These are phyloP conservation scores for Scedosporium apiospermum DNA, from an alignment of 2,329 filamentous ascomycete species.

Conservation along the genomic window DNA sequence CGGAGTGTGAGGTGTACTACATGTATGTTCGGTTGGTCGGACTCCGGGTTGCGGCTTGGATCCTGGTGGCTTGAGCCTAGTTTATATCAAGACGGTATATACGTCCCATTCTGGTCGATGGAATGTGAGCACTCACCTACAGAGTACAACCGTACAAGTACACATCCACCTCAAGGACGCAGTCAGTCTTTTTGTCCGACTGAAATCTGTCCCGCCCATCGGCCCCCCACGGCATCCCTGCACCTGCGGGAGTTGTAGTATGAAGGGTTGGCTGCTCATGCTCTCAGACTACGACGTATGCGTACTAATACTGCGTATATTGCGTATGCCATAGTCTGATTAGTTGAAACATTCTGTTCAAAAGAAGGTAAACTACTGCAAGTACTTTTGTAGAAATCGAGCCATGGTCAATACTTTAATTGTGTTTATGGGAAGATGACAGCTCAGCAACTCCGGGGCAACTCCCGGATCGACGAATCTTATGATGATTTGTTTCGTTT, in stretches of 20 bases:
- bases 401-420: too few relatives aligned
- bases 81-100: background rate
- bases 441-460: background rate
- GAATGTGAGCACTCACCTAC: too few relatives aligned
- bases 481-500: background rate
- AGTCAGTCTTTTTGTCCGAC: background rate
- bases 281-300: too few relatives aligned
- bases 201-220: background rate
- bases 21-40: background rate
- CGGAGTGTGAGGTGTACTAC: background rate
- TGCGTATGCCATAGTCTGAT: too few relatives aligned
- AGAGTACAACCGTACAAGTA: too few relatives aligned
- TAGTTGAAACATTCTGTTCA: too few relatives aligned
- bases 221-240: background rate
- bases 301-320: too few relatives aligned
- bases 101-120: background rate
- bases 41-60: background rate
- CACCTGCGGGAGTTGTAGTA: background rate
- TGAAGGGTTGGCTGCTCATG: too few relatives aligned
- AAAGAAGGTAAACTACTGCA: too few relatives aligned
- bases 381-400: too few relatives aligned
- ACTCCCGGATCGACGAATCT: background rate
- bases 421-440: too few relatives aligned
- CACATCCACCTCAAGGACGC: too few relatives aligned
- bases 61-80: background rate